Base-by-base conservation (phyloP, 2,329 filamentous ascomycete species). In the Zasmidium cellare region DNA sequence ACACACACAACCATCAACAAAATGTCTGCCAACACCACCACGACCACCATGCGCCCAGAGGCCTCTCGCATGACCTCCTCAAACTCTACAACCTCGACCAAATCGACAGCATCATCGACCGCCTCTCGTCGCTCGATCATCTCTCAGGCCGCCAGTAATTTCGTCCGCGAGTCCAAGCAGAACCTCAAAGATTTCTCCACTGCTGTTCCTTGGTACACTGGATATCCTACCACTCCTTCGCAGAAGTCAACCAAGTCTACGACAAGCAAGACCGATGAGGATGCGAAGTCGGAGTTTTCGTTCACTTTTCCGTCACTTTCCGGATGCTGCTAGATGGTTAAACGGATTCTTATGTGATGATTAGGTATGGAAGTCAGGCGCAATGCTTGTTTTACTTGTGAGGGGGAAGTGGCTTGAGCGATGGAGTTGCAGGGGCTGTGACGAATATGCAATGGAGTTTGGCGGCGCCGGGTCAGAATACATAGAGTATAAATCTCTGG, bases 111-210 rank as follows among this genome's bases (percentile, higher is more conserved):
- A 3, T 23, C 41, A 5, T 23, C 51, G 31, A 46, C 38, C 41
- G 16, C 41, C 41, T 53, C 44, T 53, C 35, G 35, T 3, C 35
- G 35, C 3, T 41, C 35, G 3, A 41, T 41, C 6, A 19, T 24
- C 22, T 50, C 47, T 18, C 47, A 50, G 18, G 23, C 45, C 9
- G 23, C 47, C 20, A 41, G 35, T 14, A 14, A 41, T n/a, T 41
- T 41, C 35, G 35, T 41, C 3, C 35, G 35, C 6, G 35, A 41
- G 35, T 41, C 35, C 3, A 50, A 50, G 24, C 47, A 50, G 24
- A 50, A 50, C 47, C 47, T 50, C 47, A 50, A 50, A 19, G 24
- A 9, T 19, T 50, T 50, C 24, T 50, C 47, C 12, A 50, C 47
- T 18, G 47, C 47, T 12, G 47, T 50, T 11, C 47, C 47, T 31